phyloP scores from a whole-genome alignment of 306 rosid genomes.

The Mimosa bimucronata region DNA sequence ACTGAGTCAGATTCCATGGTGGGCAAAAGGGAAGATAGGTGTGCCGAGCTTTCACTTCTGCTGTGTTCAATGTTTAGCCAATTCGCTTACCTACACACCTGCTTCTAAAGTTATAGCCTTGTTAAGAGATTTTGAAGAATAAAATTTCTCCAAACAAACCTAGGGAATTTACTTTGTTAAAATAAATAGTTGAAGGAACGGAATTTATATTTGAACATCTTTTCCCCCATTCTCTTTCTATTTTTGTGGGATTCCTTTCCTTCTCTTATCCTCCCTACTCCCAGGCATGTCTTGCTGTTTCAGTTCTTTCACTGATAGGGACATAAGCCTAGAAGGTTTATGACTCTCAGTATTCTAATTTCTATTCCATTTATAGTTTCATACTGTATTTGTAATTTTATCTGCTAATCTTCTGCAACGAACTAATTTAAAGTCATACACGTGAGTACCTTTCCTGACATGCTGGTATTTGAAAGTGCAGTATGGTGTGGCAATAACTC shows the following conservation, averaged over 20 bases:
- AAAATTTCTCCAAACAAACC: neutral
- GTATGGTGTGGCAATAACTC: constrained; percentile 69
- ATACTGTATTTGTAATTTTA: neutral
- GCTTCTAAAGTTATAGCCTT: neutral
- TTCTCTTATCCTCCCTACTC: neutral
- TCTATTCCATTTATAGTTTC: neutral
- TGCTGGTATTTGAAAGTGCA: constrained; percentile 37
- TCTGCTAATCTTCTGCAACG: neutral
- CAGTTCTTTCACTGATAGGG: neutral
- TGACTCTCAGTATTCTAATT: neutral
- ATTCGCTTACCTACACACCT: neutral
- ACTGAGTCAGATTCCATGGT: neutral
- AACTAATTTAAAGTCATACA: neutral
- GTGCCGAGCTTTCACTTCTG: too few relatives aligned
- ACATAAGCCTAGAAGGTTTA: neutral
- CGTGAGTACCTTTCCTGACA: constrained; percentile 18
- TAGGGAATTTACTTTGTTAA: neutral
- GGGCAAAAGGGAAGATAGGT: neutral
- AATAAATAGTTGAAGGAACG: neutral
- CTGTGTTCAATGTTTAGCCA: neutral
- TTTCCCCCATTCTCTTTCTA: neutral
- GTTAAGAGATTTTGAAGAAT: neutral
- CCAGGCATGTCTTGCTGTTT: neutral
- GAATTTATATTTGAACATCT: neutral
- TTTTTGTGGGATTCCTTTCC: neutral